Conservation (phyloP, 495 filamentous ascomycete species). For the Hypoxylon fragiforme region DNA sequence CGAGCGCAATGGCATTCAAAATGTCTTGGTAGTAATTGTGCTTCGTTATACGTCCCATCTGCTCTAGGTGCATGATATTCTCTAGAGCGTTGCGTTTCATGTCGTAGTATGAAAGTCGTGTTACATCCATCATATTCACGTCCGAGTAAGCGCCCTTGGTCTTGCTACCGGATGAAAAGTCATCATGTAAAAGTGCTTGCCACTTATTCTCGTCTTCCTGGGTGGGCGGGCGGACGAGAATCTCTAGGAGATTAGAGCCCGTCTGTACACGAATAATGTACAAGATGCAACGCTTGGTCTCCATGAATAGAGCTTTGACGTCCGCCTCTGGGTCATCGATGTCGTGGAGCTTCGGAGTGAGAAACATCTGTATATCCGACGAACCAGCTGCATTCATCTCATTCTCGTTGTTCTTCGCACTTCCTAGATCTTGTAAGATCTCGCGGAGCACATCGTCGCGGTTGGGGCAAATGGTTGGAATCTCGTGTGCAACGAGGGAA, state of each 20-base stretch:
- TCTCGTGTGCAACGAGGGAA: conserved; percentile 77
- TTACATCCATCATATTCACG: conserved; percentile 84
- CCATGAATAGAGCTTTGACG: conserved; percentile 90
- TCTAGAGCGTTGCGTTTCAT: conserved; percentile 92
- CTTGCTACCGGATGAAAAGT: conserved; percentile 68
- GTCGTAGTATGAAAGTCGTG: conserved; percentile 85
- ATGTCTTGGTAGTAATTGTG: conserved; percentile 97
- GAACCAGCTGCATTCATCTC: conserved; percentile 86
- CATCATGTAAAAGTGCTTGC: conserved; percentile 80
- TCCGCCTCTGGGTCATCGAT: conserved; percentile 91
- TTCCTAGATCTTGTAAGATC: conserved; percentile 88
- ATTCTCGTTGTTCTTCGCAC: conserved; percentile 90
- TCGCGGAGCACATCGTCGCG: conserved; percentile 90
- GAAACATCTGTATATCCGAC: conserved; percentile 86
- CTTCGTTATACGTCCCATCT: conserved; percentile 79
- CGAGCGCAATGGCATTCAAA: conserved; percentile 91
- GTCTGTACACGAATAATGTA: conserved; percentile 98
- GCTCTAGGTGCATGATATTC: conserved; percentile 88
- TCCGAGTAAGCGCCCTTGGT: conserved; percentile 88
- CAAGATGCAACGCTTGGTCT: conserved; percentile 94
- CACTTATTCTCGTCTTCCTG: conserved; percentile 89
- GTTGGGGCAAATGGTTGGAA: conserved; percentile 71
- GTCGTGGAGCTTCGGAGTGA: conserved; percentile 90
- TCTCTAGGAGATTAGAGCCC: conserved; percentile 88
- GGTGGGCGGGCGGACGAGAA: conserved; percentile 86